Evolutionary conservation across 2,329 filamentous ascomycete species (phyloP), one percentile per base, ranked within the genome.

Genomic region (Diaporthe citrichinensis): DNA sequence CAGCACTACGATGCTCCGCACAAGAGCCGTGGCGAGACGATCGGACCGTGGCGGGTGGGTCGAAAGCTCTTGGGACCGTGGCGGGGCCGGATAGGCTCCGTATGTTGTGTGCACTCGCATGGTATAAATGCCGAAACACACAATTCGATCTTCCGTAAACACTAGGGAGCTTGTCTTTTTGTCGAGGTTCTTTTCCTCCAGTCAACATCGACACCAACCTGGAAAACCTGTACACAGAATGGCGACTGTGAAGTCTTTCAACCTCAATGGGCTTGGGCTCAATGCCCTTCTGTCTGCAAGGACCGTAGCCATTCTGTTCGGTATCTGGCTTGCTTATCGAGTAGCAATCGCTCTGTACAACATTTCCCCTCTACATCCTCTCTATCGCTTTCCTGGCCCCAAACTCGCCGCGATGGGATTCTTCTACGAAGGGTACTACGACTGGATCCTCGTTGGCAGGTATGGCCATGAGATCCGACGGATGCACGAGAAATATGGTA

Each of bases 401-500:
- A 74, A 20, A 23, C 23, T 74, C 31, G 72, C 72, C 2, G 72
- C 72, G 4, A 59, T 69, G 53, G 65, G 62, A 0, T 71, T 69
- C 31, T n/a, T 71, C 44, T 74, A 71, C 8, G 72, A 74, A 20
- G 72, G 28, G 10, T 74, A 74, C 14, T 74, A 74, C 44, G 72
- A 74, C 23, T 71, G 44, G 28, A 59, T 68, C 5, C 46, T 61
- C 1, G 31, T 61, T 14, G 72, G 72, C 14, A 31, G 39, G 1
- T 71, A 74, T 10, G 62, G 62, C 7, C 65, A 61, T 49, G 65
- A 74, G 36, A 69, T 74, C 34, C 51, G 49, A 31, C 53, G 55
- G 41, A 74, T 74, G 72, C 72, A 74, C 10, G 55, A 59, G 34
- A 51, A 34, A 61, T 74, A 74, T 20, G 72, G 72, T 74, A n/a